phyloP scores from a whole-genome alignment of 305 asterid species.

The Fraxinus greggii region DNA sequence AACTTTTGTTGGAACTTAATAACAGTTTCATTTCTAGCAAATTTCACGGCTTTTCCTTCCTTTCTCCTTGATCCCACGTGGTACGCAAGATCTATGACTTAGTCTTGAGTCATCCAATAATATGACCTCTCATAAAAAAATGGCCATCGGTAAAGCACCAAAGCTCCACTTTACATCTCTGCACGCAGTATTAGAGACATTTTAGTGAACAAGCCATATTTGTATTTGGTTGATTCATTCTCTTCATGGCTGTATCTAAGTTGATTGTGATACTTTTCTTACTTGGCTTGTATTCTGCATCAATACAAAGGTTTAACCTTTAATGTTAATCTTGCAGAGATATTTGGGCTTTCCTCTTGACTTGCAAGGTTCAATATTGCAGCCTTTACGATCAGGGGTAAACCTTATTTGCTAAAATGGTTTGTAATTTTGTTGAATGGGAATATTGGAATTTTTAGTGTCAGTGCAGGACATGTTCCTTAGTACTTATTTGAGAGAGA shows the following conservation, averaged over 20 bases:
- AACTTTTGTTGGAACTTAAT: not conserved
- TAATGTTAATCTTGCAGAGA: slow-evolving; percentile 58
- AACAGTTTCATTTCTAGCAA: not conserved
- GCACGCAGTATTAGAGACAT: not conserved
- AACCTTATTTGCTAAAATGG: slow-evolving; percentile 18
- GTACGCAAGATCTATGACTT: not conserved
- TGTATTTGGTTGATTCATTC: not conserved
- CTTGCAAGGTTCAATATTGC: slow-evolving; percentile 84
- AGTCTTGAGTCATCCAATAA: not conserved
- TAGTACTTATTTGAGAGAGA: not conserved
- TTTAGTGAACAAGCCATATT: not conserved
- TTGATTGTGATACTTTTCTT: not conserved
- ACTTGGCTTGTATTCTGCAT: not conserved
- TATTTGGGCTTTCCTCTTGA: slow-evolving; percentile 88
- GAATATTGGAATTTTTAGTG: not conserved
- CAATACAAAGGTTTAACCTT: slow-evolving; percentile 18
- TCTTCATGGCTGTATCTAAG: not conserved
- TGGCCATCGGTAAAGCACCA: not conserved
- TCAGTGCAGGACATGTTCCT: not conserved
- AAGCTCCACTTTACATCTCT: not conserved
- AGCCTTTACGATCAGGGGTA: slow-evolving; percentile 93
- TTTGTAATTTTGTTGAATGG: slow-evolving; percentile 6
- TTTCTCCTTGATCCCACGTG: not conserved
- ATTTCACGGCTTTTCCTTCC: not conserved
- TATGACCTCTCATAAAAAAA: not conserved